These are phyloP conservation scores for Globisporangium barbulae DNA, from an alignment of 352 stramenopile genomes.

Conservation along the genomic window DNA sequence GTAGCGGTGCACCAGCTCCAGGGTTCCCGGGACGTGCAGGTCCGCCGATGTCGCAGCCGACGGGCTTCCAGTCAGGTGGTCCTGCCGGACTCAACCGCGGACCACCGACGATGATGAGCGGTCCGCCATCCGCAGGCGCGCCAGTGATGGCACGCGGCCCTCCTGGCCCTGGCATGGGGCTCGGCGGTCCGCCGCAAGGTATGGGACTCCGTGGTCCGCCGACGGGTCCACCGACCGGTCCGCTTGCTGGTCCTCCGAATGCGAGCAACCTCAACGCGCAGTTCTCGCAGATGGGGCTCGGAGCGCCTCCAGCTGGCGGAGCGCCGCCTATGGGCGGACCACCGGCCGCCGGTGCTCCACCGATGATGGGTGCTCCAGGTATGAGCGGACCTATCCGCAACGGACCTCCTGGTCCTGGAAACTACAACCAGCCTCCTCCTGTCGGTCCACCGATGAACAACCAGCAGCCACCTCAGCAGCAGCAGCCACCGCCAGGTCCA, in stretches of 20 bases:
- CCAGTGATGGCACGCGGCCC: conserved; percentile 19
- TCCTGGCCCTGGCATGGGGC: conserved; percentile 16
- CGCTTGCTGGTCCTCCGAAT: conserved; percentile 14
- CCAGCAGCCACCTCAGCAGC: conserved; percentile 32
- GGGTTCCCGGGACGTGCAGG: conserved; percentile 16
- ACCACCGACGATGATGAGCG: conserved; percentile 33
- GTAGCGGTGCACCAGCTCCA: conserved; percentile 7
- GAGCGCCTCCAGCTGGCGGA: conserved; percentile 23
- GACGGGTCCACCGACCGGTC: conserved; percentile 10
- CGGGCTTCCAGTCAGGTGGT: conserved; percentile 15
- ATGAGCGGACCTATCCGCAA: conserved; percentile 8
- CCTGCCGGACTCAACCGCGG: conserved; percentile 11
- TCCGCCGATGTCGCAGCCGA: conserved; percentile 20
- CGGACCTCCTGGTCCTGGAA: conserved; percentile 18
- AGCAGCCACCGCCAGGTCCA: conserved; percentile 16
- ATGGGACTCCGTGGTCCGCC: conserved; percentile 18
- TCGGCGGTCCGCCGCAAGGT: conserved; percentile 15
- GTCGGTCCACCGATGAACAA: conserved; percentile 17
- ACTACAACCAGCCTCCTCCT: conserved; percentile 4
- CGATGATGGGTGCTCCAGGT: conserved; percentile 19
- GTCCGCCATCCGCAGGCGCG: conserved; percentile 13
- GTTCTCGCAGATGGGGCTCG: conserved; percentile 69
- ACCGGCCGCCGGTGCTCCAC: conserved; percentile 18
- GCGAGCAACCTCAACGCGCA: conserved; percentile 45
- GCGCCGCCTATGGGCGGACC: conserved; percentile 33